These are phyloP conservation scores for Aspergillus sp. DNA, from an alignment of 2,329 filamentous ascomycete species.

Conservation along the genomic window DNA sequence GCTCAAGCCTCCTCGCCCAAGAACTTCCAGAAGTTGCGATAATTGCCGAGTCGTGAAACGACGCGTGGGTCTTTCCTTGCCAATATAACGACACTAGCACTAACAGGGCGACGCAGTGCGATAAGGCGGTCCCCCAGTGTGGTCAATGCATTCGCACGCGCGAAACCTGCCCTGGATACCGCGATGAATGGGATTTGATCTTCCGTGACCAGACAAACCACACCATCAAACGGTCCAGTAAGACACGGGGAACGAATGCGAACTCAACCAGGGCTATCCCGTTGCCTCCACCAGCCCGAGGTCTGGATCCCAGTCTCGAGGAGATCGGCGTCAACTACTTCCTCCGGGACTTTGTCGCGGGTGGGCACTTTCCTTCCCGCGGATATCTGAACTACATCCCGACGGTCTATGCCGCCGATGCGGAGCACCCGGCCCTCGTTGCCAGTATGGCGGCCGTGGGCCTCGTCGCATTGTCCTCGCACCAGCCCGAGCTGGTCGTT, in stretches of 20 bases:
- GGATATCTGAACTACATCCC: conserved; percentile 26
- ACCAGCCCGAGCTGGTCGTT: conserved; percentile 16
- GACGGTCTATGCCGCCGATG: conserved; percentile 12
- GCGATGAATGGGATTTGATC: conserved; percentile 31
- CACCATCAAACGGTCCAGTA: conserved; percentile 19
- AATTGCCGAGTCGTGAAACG: conserved; percentile 22
- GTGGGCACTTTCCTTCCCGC: conserved; percentile 13
- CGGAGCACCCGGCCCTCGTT: conserved; percentile 17
- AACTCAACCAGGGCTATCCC: neutral
- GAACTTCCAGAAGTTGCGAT: conserved; percentile 18
- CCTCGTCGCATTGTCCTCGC: conserved; percentile 22
- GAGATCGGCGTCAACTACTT: conserved; percentile 28
- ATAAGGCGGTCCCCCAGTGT: conserved; percentile 20
- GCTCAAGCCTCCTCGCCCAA: no score
- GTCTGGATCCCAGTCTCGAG: conserved; percentile 13
- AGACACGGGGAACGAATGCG: conserved; percentile 4
- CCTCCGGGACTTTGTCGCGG: conserved; percentile 20
- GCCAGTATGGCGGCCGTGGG: conserved; percentile 28
- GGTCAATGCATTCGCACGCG: conserved; percentile 25
- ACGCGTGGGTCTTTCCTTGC: conserved; percentile 17
- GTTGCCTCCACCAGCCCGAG: neutral
- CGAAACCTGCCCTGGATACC: conserved; percentile 29
- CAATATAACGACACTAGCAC: neutral
- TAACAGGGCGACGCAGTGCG: conserved; percentile 17
- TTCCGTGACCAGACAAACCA: conserved; percentile 29